phyloP scores from a whole-genome alignment of 176 grass and related monocot genomes.

The Paspalum vaginatum region DNA sequence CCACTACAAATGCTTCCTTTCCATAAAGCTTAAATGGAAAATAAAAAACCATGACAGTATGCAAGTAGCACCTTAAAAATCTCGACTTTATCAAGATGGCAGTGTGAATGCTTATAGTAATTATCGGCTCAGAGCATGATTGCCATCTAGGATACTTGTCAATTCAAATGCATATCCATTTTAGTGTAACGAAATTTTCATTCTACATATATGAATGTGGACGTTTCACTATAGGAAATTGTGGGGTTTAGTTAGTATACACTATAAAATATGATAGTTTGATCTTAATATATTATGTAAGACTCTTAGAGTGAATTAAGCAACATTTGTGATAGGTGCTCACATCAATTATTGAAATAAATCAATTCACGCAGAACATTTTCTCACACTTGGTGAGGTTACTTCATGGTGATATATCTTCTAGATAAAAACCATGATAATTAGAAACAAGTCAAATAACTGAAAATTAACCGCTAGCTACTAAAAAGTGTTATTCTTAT shows the following conservation, averaged over 20 bases:
- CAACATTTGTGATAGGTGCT: no score
- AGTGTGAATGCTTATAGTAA: neutral
- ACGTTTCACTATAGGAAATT: neutral
- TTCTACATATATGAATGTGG: neutral
- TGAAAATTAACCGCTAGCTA: no score
- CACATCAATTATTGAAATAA: no score
- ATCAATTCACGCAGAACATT: no score
- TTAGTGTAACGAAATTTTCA: neutral
- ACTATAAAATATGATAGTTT: neutral
- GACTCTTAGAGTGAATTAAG: no score
- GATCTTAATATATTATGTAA: neutral
- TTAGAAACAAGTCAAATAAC: no score
- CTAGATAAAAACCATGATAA: no score
- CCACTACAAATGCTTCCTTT: slow-evolving; percentile 41
- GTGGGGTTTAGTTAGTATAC: neutral
- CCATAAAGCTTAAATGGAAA: slow-evolving; percentile 31
- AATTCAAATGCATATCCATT: neutral
- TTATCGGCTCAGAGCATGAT: neutral
- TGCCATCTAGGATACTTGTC: no score
- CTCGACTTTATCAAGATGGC: neutral
- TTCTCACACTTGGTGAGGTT: no score
- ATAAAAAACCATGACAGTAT: slow-evolving; percentile 1
- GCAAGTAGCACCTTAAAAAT: slow-evolving; percentile 20
- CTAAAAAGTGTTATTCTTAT: no score
- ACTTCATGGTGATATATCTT: no score